These are phyloP conservation scores for Aspergillus nanangensis DNA, from an alignment of 495 filamentous ascomycete genomes.

Conservation along the genomic window DNA sequence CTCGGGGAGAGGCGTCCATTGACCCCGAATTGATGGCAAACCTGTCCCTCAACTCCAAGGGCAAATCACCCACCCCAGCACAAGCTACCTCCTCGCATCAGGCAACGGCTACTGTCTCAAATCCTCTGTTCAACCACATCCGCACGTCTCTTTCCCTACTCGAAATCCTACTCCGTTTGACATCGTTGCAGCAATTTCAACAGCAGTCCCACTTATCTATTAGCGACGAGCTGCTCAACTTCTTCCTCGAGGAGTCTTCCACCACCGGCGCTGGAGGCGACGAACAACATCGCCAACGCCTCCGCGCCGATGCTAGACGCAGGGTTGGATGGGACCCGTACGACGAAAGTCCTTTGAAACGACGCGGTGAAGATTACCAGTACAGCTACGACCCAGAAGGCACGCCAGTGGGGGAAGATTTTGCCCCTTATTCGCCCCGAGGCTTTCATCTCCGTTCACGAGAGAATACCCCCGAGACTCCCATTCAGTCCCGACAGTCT, in stretches of 20 bases:
- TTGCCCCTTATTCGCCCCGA: conserved; percentile 24
- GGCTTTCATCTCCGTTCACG: conserved; percentile 34
- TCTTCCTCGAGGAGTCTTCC: conserved; percentile 83
- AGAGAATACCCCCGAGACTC: conserved; percentile 38
- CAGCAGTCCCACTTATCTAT: conserved; percentile 90
- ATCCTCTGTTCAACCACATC: conserved; percentile 48
- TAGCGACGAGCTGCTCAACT: conserved; percentile 89
- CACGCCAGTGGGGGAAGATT: conserved; percentile 20
- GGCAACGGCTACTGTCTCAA: conserved; percentile 32
- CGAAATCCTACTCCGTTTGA: conserved; percentile 89
- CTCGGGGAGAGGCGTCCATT: conserved; percentile 20
- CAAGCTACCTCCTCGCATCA: conserved; percentile 20
- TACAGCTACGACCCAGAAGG: conserved; percentile 28
- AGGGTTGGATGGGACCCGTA: conserved; percentile 91
- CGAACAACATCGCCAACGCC: conserved; percentile 62
- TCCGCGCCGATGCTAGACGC: conserved; percentile 67
- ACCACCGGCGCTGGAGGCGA: conserved; percentile 69
- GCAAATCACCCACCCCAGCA: conserved; percentile 15
- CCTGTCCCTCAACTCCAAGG: conserved; percentile 29
- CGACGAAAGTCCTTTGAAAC: conserved; percentile 65
- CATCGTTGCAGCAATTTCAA: conserved; percentile 93
- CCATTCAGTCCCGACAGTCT: conserved; percentile 15
- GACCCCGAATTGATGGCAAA: conserved; percentile 39
- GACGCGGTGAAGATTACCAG: conserved; percentile 58
- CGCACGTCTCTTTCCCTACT: conserved; percentile 87